Base-by-base conservation (phyloP, 1,284 basidiomycete genomes). In the Tranzscheliella williamsii region DNA sequence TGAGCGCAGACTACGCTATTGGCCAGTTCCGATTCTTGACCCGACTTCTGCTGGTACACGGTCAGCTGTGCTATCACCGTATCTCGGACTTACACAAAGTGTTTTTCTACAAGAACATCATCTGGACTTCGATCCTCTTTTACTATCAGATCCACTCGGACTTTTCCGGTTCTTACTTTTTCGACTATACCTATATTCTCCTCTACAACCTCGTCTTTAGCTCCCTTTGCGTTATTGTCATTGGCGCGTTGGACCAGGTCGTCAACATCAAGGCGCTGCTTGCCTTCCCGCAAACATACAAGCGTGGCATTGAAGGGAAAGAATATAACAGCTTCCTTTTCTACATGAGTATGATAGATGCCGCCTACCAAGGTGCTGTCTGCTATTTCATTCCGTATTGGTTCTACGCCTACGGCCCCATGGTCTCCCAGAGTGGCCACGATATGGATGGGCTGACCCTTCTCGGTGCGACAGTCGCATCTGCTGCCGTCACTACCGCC, bases 1-100 rank as follows among this genome's bases (percentile, higher is more conserved):
- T 97, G 92, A 95, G 91, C 18, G 92, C 94, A 13, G 94, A 97
- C 79, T 97, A 96, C 69, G 93, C 93, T 1, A 93, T 97, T 80
- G 93, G 91, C 2, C 94, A 97, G 76, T 98, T 98, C 82, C 83
- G 93, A 43, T 97, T 67, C 82, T 79, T 97, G 51, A 94, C 91
- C 1, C 90, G 92, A 76, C 80, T 97, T 31, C 82, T 98, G 15
- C 83, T 98, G 50, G 94, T 96, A 4, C 93, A 97, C 73, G 93
- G 93, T 5, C 86, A 91, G 31, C 94, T 93, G 92, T 93, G 90
- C 26, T 96, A 97, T 79, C 87, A 92, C 69, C 88, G 93, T 34
- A 84, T 97, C 32, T 91, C 93, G n/a, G 91, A 95, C 40, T 63
- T 78, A 49, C 75, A 79, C 70, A 63, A 70, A 56, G 64, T 70